Base-by-base conservation (phyloP, 2,329 filamentous ascomycete species). In the Xylaria sp. region DNA sequence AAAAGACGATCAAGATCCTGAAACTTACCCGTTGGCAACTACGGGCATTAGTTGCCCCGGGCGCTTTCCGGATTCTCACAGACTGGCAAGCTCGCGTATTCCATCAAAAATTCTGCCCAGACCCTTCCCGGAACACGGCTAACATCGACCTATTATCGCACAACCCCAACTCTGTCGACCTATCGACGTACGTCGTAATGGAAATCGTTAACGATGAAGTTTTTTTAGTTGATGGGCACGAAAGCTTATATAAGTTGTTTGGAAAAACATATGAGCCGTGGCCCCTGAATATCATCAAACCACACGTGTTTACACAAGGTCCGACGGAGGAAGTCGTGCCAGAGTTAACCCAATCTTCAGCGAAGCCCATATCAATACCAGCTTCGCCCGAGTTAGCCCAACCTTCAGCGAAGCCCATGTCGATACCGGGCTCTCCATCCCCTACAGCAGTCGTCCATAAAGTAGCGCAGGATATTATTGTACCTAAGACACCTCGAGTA, bases 171-270 rank as follows among this genome's bases (percentile, higher is more conserved):
- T 2, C 34, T 34, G 12, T 34, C 32, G 32, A 34, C 32, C 32
- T 34, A 34, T 34, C 32, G 12, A 2, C 12, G 4, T 36, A 36
- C 9, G 8, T 3, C 7, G 34, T 53, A n/a, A 34, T 34, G n/a
- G 9, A n/a, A 34, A 20, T 32, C 15, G 8, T 53, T n/a, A 12
- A 36, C 6, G 9, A 36, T 32, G 12, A 32, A 1, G 3, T 53
- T 53, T 12, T 53, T 34, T 23, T 34, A 53, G 32, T 53, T 53
- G 9, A 34, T 7, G n/a, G 20, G 15, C 18, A 53, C 18, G n/a
- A 36, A 20, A 36, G 30, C 30, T 34, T 53, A 53, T 23, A 34
- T 36, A 53, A 53, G 18, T 53, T 53, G 18, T 36, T 53, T 53
- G n/a, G n/a, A 32, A 36, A 53, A 36, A 12, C 36, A 8, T 7